Evolutionary conservation across 2,329 filamentous ascomycete species (phyloP).

Genomic region (Trichophyton verrucosum): DNA sequence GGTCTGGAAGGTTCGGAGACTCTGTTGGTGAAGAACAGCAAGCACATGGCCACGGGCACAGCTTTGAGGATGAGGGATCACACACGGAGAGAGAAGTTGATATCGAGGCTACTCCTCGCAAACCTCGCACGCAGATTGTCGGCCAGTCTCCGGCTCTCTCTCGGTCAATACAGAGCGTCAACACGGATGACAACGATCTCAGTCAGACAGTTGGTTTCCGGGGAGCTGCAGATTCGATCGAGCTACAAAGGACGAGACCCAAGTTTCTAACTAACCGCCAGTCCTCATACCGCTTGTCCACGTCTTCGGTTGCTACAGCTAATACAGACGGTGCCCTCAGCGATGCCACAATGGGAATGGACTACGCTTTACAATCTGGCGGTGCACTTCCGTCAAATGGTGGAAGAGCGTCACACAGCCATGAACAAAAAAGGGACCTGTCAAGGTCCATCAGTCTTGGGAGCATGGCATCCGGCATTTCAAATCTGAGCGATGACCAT

Average conservation of each 20-base stretch:
- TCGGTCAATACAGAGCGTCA: background rate
- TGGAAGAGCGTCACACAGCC: constrained; percentile 13
- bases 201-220: constrained; percentile 17
- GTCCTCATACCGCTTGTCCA: constrained; percentile 46
- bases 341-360: constrained; percentile 61
- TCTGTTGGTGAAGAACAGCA: background rate
- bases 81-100: constrained; percentile 6
- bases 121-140: background rate
- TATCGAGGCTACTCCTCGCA: constrained; percentile 11
- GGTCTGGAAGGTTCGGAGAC: background rate
- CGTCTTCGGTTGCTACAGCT: constrained; percentile 42
- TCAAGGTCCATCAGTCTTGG: constrained; percentile 73
- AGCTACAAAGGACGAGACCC: constrained; percentile 36
- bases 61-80: background rate
- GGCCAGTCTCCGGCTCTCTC: constrained; percentile 4
- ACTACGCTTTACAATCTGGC: constrained; percentile 72
- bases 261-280: constrained; percentile 45
- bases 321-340: constrained; percentile 52
- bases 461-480: constrained; percentile 69
- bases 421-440: constrained; percentile 40
- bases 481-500: constrained; percentile 41
- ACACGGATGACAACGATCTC: constrained; percentile 11
- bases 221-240: constrained; percentile 13
- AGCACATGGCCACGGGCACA: background rate
- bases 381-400: constrained; percentile 50